Percentiles rank a stretch among this genome's conserved stretches.
phyloP scores from a whole-genome alignment of 768 basidiomycete genomes.

The Termitomyces eurrhizus region DNA sequence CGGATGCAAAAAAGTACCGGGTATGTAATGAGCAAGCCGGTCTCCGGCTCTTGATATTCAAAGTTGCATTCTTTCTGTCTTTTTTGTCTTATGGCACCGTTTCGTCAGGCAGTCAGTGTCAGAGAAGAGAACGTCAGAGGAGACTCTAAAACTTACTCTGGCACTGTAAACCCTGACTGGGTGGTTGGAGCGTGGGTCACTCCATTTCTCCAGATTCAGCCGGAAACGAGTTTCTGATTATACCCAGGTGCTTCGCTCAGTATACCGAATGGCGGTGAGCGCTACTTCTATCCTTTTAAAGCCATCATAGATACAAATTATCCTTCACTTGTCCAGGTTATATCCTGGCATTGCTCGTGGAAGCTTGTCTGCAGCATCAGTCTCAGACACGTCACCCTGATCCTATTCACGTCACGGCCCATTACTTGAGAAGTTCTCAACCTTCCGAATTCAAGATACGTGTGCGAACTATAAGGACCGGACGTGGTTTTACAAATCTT shows the following conservation, averaged over 20 bases:
- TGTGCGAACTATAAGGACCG: slow-evolving; percentile 43
- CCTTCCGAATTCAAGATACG: slow-evolving; percentile 41
- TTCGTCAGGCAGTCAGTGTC: slow-evolving; percentile 31
- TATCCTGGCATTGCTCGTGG: slow-evolving; percentile 48
- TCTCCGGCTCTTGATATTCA: not conserved
- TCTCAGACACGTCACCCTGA: slow-evolving; percentile 39
- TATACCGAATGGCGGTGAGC: slow-evolving; percentile 50
- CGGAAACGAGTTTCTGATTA: slow-evolving; percentile 3
- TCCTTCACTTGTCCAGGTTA: slow-evolving; percentile 39
- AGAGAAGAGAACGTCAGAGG: slow-evolving; percentile 11
- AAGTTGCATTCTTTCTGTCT: not conserved
- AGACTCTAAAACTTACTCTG: slow-evolving; percentile 24
- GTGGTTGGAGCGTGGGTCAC: slow-evolving; percentile 37
- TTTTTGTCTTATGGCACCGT: slow-evolving; percentile 33
- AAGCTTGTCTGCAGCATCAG: slow-evolving; percentile 53
- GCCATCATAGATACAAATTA: no score
- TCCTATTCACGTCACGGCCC: slow-evolving; percentile 56
- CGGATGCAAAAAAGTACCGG: not conserved
- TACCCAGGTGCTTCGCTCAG: slow-evolving; percentile 23
- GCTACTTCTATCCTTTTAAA: not conserved
- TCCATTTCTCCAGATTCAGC: not conserved
- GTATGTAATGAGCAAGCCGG: not conserved
- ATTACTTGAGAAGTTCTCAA: slow-evolving; percentile 48
- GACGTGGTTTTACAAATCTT: slow-evolving; percentile 54
- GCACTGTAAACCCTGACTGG: slow-evolving; percentile 47